A percentile compares a stretch with the other conserved stretches of the same genome.
These are phyloP conservation scores for Tetracladium setigerum DNA, from an alignment of 495 filamentous ascomycete species.

Conservation along the genomic window DNA sequence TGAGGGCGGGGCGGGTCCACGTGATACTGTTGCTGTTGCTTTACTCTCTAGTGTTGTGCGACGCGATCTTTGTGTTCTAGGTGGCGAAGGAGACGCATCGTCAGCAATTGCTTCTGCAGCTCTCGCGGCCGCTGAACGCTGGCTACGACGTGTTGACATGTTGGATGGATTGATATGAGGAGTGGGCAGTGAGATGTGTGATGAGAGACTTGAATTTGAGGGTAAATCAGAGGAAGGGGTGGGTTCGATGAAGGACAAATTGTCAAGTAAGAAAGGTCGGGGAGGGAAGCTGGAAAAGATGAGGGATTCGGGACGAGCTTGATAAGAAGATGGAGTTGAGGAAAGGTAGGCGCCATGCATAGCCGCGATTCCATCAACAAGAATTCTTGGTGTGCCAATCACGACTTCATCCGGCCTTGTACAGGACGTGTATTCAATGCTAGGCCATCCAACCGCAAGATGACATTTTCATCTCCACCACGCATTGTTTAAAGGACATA, in stretches of 20 bases:
- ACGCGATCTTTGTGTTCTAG: constrained; percentile 17
- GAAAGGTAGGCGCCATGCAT: too few relatives aligned
- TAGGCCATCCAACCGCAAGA: too few relatives aligned
- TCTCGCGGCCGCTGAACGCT: constrained; percentile 37
- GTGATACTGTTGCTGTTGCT: constrained; percentile 41
- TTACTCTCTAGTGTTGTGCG: constrained; percentile 13
- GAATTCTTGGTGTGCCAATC: too few relatives aligned
- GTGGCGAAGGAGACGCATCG: constrained; percentile 4
- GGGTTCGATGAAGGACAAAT: background rate
- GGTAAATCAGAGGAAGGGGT: background rate
- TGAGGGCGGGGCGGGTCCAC: constrained; percentile 42
- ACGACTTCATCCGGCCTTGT: too few relatives aligned
- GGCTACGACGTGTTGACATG: constrained; percentile 41
- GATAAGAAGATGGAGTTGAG: too few relatives aligned
- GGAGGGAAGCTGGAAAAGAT: too few relatives aligned
- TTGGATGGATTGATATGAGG: constrained; percentile 17
- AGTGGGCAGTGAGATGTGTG: constrained; percentile 1
- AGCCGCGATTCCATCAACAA: too few relatives aligned
- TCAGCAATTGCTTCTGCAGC: constrained; percentile 27
- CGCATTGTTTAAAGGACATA: too few relatives aligned
- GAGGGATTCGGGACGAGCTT: too few relatives aligned
- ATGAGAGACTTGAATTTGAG: background rate
- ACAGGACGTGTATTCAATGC: too few relatives aligned
- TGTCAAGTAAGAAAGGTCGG: too few relatives aligned
- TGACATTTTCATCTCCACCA: too few relatives aligned